These are phyloP conservation scores for Knoxdaviesia capensis DNA, from an alignment of 2,329 filamentous ascomycete genomes.

Conservation along the genomic window DNA sequence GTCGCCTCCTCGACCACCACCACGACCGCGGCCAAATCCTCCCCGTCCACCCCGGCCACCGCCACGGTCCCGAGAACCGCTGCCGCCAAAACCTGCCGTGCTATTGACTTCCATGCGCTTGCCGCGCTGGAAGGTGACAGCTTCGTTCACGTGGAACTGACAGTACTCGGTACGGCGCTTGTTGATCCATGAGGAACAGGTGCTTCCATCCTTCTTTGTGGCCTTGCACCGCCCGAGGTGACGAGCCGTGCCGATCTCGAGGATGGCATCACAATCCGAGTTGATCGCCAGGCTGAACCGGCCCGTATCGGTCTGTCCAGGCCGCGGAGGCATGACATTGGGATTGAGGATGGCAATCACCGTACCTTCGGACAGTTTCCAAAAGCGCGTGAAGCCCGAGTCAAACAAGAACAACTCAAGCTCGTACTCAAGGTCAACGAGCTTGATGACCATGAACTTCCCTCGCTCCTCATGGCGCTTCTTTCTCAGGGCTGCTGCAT, in stretches of 20 bases:
- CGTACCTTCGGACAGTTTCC: constrained; percentile 84
- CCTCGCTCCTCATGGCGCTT: constrained; percentile 30
- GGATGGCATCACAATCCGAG: constrained; percentile 68
- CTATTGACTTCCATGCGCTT: constrained; percentile 26
- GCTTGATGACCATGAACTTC: constrained; percentile 82
- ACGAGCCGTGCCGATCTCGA: constrained; percentile 69
- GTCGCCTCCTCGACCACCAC: neutral
- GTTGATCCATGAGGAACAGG: constrained; percentile 74
- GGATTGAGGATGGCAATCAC: constrained; percentile 86
- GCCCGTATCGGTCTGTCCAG: constrained; percentile 54
- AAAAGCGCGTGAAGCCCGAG: constrained; percentile 76
- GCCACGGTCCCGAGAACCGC: neutral
- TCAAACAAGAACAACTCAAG: constrained; percentile 85
- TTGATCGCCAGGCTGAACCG: constrained; percentile 72
- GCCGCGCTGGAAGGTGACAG: constrained; percentile 27
- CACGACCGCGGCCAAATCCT: constrained; percentile 4
- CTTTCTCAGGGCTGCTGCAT: constrained; percentile 13
- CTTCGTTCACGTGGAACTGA: constrained; percentile 76
- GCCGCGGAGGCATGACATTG: constrained; percentile 69
- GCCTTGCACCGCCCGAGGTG: constrained; percentile 82
- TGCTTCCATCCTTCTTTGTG: constrained; percentile 63
- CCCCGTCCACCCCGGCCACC: neutral
- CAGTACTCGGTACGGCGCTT: constrained; percentile 74
- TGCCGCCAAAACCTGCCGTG: constrained; percentile 8
- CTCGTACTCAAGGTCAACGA: constrained; percentile 80